Evolutionary conservation across 257 asterid species (phyloP).

Genomic region (Solanum tacnaense): DNA sequence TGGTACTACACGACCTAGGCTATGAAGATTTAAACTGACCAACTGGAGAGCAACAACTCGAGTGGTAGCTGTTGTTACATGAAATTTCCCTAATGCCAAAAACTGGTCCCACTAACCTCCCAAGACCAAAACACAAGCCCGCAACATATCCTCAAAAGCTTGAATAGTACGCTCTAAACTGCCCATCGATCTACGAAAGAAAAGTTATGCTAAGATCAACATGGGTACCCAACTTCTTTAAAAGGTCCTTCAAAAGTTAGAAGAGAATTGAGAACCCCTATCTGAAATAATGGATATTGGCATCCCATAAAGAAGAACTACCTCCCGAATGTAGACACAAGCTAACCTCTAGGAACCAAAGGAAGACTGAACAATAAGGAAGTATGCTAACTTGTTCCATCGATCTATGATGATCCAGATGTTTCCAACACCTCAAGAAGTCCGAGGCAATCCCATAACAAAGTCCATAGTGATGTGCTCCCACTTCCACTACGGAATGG

Average conservation of each 20-base stretch:
- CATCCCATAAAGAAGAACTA: background rate
- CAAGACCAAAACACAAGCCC: background rate
- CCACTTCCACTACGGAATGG: background rate
- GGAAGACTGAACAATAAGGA: too few relatives aligned
- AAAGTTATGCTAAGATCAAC: background rate
- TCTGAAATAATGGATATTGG: background rate
- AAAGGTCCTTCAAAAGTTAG: background rate
- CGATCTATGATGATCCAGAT: too few relatives aligned
- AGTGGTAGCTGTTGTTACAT: background rate
- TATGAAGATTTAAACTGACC: background rate
- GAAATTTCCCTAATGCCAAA: background rate
- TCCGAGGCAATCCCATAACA: background rate
- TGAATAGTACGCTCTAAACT: background rate
- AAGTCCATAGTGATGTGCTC: background rate
- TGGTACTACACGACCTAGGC: background rate
- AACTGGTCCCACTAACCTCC: background rate
- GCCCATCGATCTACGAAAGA: too few relatives aligned
- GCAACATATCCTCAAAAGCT: too few relatives aligned
- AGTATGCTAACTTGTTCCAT: background rate
- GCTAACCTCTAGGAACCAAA: background rate
- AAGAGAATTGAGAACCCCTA: background rate
- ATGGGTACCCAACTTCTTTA: background rate
- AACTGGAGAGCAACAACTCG: background rate
- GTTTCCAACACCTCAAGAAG: background rate
- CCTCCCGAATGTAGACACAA: background rate